Base-by-base conservation (phyloP, 352 stramenopile species). In the Globisporangium echinulatum region DNA sequence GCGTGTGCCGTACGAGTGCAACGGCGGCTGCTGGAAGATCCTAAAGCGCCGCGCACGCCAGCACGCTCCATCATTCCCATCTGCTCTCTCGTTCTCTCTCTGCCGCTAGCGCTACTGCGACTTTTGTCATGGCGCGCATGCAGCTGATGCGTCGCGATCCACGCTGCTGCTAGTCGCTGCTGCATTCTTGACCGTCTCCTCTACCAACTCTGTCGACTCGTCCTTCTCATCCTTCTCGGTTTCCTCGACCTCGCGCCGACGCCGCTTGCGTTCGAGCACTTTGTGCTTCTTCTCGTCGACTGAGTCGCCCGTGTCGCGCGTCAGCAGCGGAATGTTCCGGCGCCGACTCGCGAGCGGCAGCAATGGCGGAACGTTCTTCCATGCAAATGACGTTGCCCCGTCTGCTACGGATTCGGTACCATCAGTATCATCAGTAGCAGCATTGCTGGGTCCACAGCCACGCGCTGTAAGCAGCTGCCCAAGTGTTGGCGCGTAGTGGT, bases 281-380 rank as follows among this genome's bases (percentile, higher is more conserved):
- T 82, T 85, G 33, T 73, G 64, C 68, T 92, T 89, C 49, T 84
- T 79, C 64, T 95, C 85, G 53, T 88, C 77, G 19, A 93, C 83
- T 15, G 85, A 92, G 67, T 90, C 63, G 43, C 79, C 84, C 10
- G 79, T 91, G 56, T 92, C 77, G 8, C 86, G 82, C 19, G 72
- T 75, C 7, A 82, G 67, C 17, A 96, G 66, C 52, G 84, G 86
- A 44, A 87, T 68, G 37, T 80, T 74, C 42, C 83, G 79, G 42
- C 74, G 67, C 40, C 78, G 82, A 54, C 76, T 86, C 15, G 79
- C 66, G 25, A 83, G 71, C 9, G 73, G 68, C 7, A 85, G 78
- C 51, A 90, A 59, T 42, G 71, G 73, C 37, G 61, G 72, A 10
- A 92, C 69, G n/a, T 83, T 65, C 51, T 81, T 78, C 81, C 83